Evolutionary conservation across 768 basidiomycete species (phyloP).

Genomic region (Lentinula detonsa): DNA sequence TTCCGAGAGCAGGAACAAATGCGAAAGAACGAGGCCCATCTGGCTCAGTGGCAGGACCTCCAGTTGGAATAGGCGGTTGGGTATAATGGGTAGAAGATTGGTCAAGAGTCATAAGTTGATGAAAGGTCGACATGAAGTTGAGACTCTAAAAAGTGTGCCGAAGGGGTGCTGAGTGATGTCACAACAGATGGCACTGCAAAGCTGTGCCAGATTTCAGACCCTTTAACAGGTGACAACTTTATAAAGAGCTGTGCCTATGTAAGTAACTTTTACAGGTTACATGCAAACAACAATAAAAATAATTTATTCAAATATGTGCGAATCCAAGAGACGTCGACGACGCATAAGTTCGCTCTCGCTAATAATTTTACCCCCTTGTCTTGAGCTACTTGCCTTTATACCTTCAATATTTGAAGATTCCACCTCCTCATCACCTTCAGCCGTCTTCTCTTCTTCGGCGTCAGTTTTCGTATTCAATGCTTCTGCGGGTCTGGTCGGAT

Average conservation of each 20-base stretch:
- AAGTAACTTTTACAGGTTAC: not conserved
- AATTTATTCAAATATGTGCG: slow-evolving; percentile 53
- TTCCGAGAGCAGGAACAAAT: slow-evolving; percentile 4
- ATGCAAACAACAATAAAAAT: slow-evolving; percentile 10
- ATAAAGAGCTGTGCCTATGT: not conserved
- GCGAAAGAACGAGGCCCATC: slow-evolving; percentile 10
- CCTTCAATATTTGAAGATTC: not conserved
- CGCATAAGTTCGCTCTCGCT: slow-evolving; percentile 76
- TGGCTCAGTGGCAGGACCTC: slow-evolving; percentile 11
- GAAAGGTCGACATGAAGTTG: not conserved
- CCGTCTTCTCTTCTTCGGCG: slow-evolving; percentile 4
- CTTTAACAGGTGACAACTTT: not conserved
- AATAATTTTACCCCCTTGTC: slow-evolving; percentile 60
- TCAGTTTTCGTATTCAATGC: not conserved
- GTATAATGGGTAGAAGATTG: slow-evolving; percentile 24
- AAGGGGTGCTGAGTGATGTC: not conserved
- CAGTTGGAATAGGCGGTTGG: slow-evolving; percentile 13
- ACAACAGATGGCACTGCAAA: slow-evolving; percentile 1
- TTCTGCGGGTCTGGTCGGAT: not conserved
- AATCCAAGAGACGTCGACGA: slow-evolving; percentile 70
- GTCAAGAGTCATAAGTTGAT: slow-evolving; percentile 5
- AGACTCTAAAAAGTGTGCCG: not conserved
- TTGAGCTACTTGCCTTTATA: slow-evolving; percentile 19
- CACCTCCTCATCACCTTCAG: slow-evolving; percentile 4
- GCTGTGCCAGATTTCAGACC: not conserved